Evolutionary conservation across 768 basidiomycete genomes (phyloP).

Genomic region (Auriculariales sp.): DNA sequence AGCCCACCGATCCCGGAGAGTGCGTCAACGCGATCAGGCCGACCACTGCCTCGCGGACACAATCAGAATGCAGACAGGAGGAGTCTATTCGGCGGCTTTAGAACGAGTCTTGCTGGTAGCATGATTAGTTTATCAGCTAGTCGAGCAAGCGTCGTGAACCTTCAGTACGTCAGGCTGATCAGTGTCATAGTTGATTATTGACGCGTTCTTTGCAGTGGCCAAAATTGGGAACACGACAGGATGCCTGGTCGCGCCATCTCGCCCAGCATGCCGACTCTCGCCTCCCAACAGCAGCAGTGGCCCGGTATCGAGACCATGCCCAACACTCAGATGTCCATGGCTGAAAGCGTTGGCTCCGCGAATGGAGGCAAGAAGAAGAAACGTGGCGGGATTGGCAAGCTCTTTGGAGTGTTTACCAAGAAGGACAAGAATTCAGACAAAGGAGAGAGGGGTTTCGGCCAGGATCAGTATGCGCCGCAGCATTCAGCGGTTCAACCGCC

Average conservation of each 20-base stretch:
- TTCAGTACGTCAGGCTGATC: not conserved
- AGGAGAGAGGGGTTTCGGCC: not conserved
- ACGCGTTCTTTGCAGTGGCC: not conserved
- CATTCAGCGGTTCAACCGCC: not conserved
- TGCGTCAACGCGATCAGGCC: not conserved
- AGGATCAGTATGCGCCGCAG: not conserved
- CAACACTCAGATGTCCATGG: not conserved
- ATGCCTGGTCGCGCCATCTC: not conserved
- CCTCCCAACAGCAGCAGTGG: not conserved
- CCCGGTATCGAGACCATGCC: not conserved
- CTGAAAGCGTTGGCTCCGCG: not conserved
- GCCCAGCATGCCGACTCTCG: not conserved
- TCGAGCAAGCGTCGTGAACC: not conserved
- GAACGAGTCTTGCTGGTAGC: not conserved
- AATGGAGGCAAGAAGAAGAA: slow-evolving; percentile 39
- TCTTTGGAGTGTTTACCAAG: slow-evolving; percentile 62
- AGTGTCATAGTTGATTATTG: not conserved
- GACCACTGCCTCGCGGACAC: not conserved
- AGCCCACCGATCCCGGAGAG: not conserved
- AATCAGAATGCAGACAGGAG: not conserved
- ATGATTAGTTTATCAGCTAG: not conserved
- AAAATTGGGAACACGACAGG: not conserved
- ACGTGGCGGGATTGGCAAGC: slow-evolving; percentile 52
- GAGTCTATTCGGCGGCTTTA: not conserved
- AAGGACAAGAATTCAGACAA: slow-evolving; percentile 23